phyloP scores from a whole-genome alignment of 1,284 basidiomycete genomes.

The Rhodotorula sp. region DNA sequence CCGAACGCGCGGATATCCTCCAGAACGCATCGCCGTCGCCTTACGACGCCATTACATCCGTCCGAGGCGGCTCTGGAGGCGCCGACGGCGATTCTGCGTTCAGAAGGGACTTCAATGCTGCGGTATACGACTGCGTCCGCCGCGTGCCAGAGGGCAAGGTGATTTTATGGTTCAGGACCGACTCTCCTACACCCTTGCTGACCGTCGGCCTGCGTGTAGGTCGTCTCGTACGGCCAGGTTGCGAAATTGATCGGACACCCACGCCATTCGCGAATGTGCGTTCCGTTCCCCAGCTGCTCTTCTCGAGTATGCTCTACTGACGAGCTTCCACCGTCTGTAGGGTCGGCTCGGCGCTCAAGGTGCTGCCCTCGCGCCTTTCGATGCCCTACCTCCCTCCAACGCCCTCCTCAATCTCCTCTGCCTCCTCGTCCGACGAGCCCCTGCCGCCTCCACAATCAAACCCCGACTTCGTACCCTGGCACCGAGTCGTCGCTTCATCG shows the following conservation, averaged over 20 bases:
- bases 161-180: background rate
- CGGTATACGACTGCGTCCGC: conserved; percentile 9
- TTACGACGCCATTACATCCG: too few relatives aligned
- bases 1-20: background rate
- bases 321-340: background rate
- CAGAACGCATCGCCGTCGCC: background rate
- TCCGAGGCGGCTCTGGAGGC: background rate
- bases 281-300: too few relatives aligned
- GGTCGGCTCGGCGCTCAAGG: conserved; percentile 44
- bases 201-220: conserved; percentile 8
- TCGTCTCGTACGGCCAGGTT: conserved; percentile 40
- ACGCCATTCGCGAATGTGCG: conserved; percentile 36
- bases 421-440: conserved; percentile 5
- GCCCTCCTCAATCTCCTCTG: background rate
- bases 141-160: conserved; percentile 23
- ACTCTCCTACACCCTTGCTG: background rate
- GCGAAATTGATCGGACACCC: conserved; percentile 38
- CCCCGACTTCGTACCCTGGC: conserved; percentile 40
- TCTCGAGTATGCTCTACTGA: too few relatives aligned
- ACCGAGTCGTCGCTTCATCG: conserved; percentile 34
- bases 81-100: background rate
- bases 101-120: background rate
- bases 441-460: conserved; percentile 21
- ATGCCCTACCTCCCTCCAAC: conserved; percentile 21
- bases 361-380: conserved; percentile 29